Evolutionary conservation across 257 asterid genomes (phyloP).

Genomic region (Primulina eburnea): DNA sequence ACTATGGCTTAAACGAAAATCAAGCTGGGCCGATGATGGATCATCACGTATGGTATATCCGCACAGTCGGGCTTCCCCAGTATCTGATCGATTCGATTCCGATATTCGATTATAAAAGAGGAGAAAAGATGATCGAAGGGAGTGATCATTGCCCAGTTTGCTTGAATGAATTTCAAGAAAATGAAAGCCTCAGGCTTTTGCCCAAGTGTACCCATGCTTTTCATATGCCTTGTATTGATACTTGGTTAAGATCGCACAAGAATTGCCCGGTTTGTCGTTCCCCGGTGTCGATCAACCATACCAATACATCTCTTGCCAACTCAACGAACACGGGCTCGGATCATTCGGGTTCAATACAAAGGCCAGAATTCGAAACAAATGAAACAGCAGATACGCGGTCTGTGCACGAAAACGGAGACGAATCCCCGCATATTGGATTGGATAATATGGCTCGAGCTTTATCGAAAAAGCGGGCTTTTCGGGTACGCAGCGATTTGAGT

Average conservation of each 20-base stretch:
- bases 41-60: constrained; percentile 67
- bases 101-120: constrained; percentile 39
- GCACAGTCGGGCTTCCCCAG: constrained; percentile 55
- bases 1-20: constrained; percentile 34
- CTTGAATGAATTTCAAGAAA: constrained; percentile 61
- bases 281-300: constrained; percentile 31
- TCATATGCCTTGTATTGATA: constrained; percentile 66
- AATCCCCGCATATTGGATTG: constrained; percentile 7
- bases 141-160: constrained; percentile 66
- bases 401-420: constrained; percentile 20
- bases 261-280: constrained; percentile 86
- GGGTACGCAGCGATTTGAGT: constrained; percentile 48
- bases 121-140: constrained; percentile 43
- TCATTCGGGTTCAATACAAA: constrained; percentile 19
- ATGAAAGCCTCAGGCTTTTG: constrained; percentile 64
- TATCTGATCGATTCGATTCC: constrained; percentile 61
- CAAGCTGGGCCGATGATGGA: constrained; percentile 39
- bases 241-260: constrained; percentile 72
- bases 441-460: background rate
- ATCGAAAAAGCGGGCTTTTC: constrained; percentile 17
- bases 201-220: constrained; percentile 88
- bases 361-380: constrained; percentile 16
- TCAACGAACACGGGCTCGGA: background rate
- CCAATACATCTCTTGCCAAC: background rate
- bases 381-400: constrained; percentile 3